Conservation (phyloP, 1,284 basidiomycete species). For the Pseudozyma sp. region DNA sequence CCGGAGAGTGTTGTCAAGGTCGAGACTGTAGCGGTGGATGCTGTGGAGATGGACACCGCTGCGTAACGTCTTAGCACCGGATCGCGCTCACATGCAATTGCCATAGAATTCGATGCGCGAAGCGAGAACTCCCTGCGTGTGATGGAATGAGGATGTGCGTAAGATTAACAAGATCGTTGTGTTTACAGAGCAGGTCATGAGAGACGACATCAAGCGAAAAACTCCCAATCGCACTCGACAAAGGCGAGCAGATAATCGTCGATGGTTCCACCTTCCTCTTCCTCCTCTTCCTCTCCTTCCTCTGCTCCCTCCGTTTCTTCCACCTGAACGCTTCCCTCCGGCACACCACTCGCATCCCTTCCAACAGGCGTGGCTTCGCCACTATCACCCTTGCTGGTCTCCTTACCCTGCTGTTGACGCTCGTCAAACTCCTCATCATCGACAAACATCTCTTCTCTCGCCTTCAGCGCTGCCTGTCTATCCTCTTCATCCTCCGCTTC, state of each 20-base stretch:
- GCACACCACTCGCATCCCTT: not conserved
- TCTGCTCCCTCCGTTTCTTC: slow-evolving; percentile 71
- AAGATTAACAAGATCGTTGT: not conserved
- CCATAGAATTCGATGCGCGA: too few species aligned
- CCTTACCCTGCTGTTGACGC: not conserved
- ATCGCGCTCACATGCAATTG: too few species aligned
- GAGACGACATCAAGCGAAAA: slow-evolving; percentile 72
- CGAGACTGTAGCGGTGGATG: not conserved
- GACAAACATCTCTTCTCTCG: slow-evolving; percentile 82
- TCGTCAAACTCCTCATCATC: slow-evolving; percentile 73
- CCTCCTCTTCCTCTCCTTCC: slow-evolving; percentile 73
- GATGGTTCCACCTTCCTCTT: slow-evolving; percentile 75
- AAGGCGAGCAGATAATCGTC: slow-evolving; percentile 88
- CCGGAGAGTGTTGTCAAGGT: not conserved
- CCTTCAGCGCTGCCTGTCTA: slow-evolving; percentile 81
- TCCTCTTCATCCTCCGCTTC: slow-evolving; percentile 91
- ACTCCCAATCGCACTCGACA: slow-evolving; percentile 80
- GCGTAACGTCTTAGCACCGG: not conserved
- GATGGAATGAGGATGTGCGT: not conserved
- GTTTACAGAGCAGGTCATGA: not conserved
- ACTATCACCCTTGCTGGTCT: not conserved
- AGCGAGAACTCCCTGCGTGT: not conserved
- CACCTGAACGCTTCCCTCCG: slow-evolving; percentile 69
- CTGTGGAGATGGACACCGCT: slow-evolving; percentile 16
- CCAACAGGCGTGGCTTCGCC: not conserved